Evolutionary conservation across 2,329 filamentous ascomycete species (phyloP).

Genomic region (Tolypocladium tundrense): DNA sequence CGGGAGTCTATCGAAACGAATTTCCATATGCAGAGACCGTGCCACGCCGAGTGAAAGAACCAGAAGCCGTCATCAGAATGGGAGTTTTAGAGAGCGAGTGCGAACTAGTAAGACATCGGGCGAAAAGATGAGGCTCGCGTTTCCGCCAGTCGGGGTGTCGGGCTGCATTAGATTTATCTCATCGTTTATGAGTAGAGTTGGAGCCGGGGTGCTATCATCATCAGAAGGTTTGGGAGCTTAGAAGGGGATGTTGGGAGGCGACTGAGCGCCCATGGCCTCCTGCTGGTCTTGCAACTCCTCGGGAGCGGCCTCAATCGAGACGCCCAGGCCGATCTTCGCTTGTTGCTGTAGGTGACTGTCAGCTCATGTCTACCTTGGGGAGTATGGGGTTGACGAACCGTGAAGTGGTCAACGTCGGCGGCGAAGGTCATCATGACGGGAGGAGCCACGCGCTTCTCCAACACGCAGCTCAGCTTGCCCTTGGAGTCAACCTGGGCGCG

Average conservation of each 20-base stretch:
- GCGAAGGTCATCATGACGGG: constrained; percentile 91
- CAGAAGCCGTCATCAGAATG: constrained; percentile 9
- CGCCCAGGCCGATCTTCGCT: constrained; percentile 87
- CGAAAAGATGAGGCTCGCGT: constrained; percentile 10
- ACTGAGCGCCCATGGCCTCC: constrained; percentile 45
- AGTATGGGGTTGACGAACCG: constrained; percentile 49
- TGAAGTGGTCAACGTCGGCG: constrained; percentile 90
- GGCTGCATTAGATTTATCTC: constrained; percentile 17
- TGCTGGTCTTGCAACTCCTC: constrained; percentile 85
- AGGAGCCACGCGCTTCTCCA: constrained; percentile 93
- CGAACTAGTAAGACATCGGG: constrained; percentile 20
- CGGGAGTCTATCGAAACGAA: constrained; percentile 1
- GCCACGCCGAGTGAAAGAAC: not conserved
- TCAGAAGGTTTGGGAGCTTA: constrained; percentile 27
- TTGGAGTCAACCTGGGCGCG: constrained; percentile 91
- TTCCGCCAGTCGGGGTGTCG: constrained; percentile 12
- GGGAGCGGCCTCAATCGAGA: constrained; percentile 77
- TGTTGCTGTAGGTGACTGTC: constrained; percentile 55
- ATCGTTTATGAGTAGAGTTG: constrained; percentile 11
- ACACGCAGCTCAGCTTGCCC: constrained; percentile 82
- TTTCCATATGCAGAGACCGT: constrained; percentile 1
- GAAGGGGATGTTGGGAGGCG: constrained; percentile 52
- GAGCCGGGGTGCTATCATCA: constrained; percentile 9
- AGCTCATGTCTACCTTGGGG: constrained; percentile 16
- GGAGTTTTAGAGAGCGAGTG: constrained; percentile 7